Evolutionary conservation across 176 grass and related monocot species (phyloP), one percentile per base, ranked within the genome.

Genomic region (Oryza glumipatula): DNA sequence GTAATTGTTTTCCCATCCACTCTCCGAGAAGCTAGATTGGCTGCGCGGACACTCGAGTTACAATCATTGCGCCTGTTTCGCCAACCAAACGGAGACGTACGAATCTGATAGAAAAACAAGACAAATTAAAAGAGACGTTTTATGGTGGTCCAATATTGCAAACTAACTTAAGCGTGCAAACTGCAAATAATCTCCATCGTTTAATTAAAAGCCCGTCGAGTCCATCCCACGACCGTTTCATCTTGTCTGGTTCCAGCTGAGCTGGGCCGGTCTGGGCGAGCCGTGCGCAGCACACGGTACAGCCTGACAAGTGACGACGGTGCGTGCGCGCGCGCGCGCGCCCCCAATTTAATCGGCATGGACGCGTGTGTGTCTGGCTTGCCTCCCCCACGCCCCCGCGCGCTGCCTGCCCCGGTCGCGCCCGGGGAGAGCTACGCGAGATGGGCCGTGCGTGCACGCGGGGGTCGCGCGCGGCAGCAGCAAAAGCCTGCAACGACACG

Each of bases 191-290:
- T 88, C 76, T 11, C 63, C 13, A 48, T 64, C 80, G 52, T 88
- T 77, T 82, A 82, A 41, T 88, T 88, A 26, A 26, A 88, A 49
- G 80, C 66, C 64, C 66, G 86, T 17, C 22, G 86, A 54, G 47
- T 49, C 47, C 47, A 88, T 88, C 49, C 51, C 76, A 46, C 65
- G 86, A 82, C 76, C 14, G 86, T 75, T 3, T 49, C 43, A 10
- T 60, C 6, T n/a, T 9, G 3, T 8, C 56, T 11, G 2, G 7
- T 60, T 60, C 21, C 58, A 63, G 81, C 26, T 12, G 33, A 49
- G 72, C 26, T 12, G 65, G 24, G 76, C 51, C 38, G 32, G 24
- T 54, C 26, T 11, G 54, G 30, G 30, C 12, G 44, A 77, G 23
- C 58, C 11, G 68, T 56, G 76, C 54, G 44, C 13, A 4, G 51